Conservation (phyloP, 1,284 basidiomycete species). For the Cryptococcus hybrid region DNA sequence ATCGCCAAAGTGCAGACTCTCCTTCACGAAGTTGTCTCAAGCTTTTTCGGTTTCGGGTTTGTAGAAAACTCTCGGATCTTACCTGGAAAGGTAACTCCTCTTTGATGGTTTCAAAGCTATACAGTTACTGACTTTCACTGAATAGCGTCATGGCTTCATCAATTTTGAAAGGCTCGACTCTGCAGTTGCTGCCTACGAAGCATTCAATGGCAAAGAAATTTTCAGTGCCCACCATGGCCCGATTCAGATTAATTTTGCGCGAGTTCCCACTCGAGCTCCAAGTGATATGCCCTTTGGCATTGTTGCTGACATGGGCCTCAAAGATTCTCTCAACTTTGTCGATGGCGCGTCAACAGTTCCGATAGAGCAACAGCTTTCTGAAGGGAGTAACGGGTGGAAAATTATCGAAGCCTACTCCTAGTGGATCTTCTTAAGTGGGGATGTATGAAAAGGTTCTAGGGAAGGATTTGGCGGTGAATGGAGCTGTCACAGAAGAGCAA, state of each 20-base stretch:
- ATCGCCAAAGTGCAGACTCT: slow-evolving; percentile 93
- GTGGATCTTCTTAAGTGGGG: slow-evolving; percentile 85
- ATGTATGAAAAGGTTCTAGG: slow-evolving; percentile 60
- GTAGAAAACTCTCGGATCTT: slow-evolving; percentile 94
- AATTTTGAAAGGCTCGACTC: slow-evolving; percentile 98
- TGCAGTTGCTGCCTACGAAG: slow-evolving; percentile 89
- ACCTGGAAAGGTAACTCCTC: slow-evolving; percentile 80
- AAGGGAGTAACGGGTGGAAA: slow-evolving; percentile 82
- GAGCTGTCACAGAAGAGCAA: slow-evolving; percentile 84
- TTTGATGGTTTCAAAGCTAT: neutral
- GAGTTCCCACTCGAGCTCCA: slow-evolving; percentile 61
- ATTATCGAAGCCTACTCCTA: slow-evolving; percentile 87
- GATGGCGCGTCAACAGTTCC: slow-evolving; percentile 84
- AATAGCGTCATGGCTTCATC: slow-evolving; percentile 56
- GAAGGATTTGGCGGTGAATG: slow-evolving; percentile 34
- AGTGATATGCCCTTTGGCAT: neutral
- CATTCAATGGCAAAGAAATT: slow-evolving; percentile 93
- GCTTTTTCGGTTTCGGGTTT: slow-evolving; percentile 89
- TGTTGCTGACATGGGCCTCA: slow-evolving; percentile 57
- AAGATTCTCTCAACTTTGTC: slow-evolving; percentile 54
- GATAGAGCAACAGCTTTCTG: slow-evolving; percentile 77
- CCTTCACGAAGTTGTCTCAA: slow-evolving; percentile 78
- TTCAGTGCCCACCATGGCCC: slow-evolving; percentile 93
- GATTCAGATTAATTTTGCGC: slow-evolving; percentile 93
- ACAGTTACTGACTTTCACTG: neutral